A percentile compares a stretch with the other conserved stretches of the same genome.
phyloP scores from a whole-genome alignment of 805 yeast genomes.

The Debaryomyces castellii region DNA sequence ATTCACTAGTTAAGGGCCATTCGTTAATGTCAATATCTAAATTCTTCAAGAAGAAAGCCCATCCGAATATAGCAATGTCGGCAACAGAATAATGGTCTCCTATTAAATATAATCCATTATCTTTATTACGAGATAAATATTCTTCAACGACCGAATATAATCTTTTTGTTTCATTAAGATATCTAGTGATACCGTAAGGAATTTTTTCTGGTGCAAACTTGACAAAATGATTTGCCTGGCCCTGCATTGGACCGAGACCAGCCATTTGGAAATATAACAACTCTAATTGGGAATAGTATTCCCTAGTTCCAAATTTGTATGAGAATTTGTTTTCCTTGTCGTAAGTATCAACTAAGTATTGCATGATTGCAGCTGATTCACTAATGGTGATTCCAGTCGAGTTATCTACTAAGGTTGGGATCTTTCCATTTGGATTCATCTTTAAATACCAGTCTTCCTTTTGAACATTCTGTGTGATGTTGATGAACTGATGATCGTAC shows the following conservation, averaged over 20 bases:
- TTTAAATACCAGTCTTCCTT: slow-evolving; percentile 58
- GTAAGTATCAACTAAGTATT: slow-evolving; percentile 58
- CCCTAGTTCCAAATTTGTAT: slow-evolving; percentile 32
- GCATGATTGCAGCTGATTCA: slow-evolving; percentile 63
- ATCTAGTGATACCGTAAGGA: slow-evolving; percentile 55
- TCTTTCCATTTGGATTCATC: slow-evolving; percentile 62
- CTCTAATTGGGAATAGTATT: slow-evolving; percentile 53
- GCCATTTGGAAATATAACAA: slow-evolving; percentile 55
- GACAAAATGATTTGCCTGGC: slow-evolving; percentile 54
- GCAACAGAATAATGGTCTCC: slow-evolving; percentile 61
- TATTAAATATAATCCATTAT: slow-evolving; percentile 50
- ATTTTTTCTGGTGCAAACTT: slow-evolving; percentile 48
- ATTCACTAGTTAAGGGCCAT: slow-evolving; percentile 40
- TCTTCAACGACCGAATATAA: slow-evolving; percentile 54
- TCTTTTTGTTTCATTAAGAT: slow-evolving; percentile 49
- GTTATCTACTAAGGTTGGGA: slow-evolving; percentile 52
- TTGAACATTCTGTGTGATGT: slow-evolving; percentile 43
- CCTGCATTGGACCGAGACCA: slow-evolving; percentile 60
- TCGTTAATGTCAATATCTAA: slow-evolving; percentile 31
- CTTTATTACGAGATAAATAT: slow-evolving; percentile 44
- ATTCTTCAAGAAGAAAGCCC: slow-evolving; percentile 29
- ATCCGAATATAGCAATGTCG: slow-evolving; percentile 51
- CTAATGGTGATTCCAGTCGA: slow-evolving; percentile 47
- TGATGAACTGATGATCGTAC: slow-evolving; percentile 41
- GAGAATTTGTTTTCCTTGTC: slow-evolving; percentile 53